Evolutionary conservation across 140 eudicot genomes (phyloP).

Genomic region (Senecio squalidus): DNA sequence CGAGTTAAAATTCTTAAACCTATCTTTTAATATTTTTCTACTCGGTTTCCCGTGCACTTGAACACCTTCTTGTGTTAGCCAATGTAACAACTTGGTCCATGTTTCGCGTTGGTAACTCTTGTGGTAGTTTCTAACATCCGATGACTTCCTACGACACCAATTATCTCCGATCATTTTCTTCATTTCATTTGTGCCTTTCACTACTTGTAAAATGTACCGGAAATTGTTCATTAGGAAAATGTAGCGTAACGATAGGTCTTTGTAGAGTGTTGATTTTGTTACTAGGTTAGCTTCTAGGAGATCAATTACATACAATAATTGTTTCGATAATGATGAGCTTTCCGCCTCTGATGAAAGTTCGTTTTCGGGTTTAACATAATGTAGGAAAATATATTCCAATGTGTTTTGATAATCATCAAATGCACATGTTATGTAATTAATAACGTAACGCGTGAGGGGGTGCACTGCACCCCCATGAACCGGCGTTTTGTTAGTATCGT

Average conservation of each 20-base stretch:
- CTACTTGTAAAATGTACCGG: conserved; percentile 57
- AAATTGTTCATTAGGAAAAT: conserved; percentile 86
- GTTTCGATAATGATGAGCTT: conserved; percentile 30
- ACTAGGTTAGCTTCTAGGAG: conserved; percentile 54
- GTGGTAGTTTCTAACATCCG: conserved; percentile 71
- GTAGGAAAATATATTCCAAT: conserved; percentile 37
- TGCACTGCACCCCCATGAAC: conserved; percentile 80
- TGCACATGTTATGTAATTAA: conserved; percentile 58
- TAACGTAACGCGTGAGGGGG: conserved; percentile 71
- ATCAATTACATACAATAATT: conserved; percentile 38
- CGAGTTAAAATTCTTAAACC: conserved; percentile 59
- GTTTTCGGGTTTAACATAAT: conserved; percentile 17
- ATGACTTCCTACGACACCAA: conserved; percentile 69
- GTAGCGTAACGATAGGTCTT: conserved; percentile 51
- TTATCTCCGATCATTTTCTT: conserved; percentile 54
- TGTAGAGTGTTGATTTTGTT: conserved; percentile 49
- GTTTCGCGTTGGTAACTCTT: conserved; percentile 84
- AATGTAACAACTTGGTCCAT: conserved; percentile 56
- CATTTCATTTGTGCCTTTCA: conserved; percentile 53
- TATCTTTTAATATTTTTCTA: conserved; percentile 53
- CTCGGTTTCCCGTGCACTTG: conserved; percentile 52
- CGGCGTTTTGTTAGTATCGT: conserved; percentile 41
- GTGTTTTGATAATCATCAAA: conserved; percentile 48
- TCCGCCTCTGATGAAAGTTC: background rate
- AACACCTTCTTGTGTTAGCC: conserved; percentile 59